Evolutionary conservation across 2,329 filamentous ascomycete genomes (phyloP).

Genomic region (Mycosphaerella sp.): DNA sequence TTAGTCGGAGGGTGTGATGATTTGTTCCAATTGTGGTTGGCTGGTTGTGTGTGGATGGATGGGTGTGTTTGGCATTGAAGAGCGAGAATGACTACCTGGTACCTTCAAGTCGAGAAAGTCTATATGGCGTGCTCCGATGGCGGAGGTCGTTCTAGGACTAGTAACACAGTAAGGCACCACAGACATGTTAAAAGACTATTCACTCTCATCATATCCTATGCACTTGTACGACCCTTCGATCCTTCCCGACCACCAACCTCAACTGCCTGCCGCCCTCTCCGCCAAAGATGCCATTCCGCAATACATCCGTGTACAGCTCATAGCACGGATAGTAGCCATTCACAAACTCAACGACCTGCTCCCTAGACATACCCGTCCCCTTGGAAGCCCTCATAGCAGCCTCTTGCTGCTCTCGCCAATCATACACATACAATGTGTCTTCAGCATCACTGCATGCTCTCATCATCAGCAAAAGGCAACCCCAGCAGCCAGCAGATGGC

Average conservation of each 20-base stretch:
- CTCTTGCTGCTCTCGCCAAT: conserved; percentile 80
- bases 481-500: not conserved
- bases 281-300: conserved; percentile 47
- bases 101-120: too few relatives aligned
- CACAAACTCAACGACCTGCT: conserved; percentile 71
- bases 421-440: conserved; percentile 69
- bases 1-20: not conserved
- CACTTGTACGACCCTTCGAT: conserved; percentile 38
- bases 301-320: conserved; percentile 48
- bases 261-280: conserved; percentile 43
- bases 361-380: conserved; percentile 74
- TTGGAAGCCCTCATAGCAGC: conserved; percentile 58
- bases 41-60: too few relatives aligned
- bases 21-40: not conserved
- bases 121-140: too few relatives aligned
- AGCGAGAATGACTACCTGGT: too few relatives aligned
- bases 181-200: too few relatives aligned
- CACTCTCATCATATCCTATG: conserved; percentile 13
- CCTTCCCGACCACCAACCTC: conserved; percentile 45
- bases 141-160: too few relatives aligned
- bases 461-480: not conserved
- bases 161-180: too few relatives aligned
- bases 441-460: conserved; percentile 56
- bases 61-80: too few relatives aligned
- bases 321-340: conserved; percentile 55